phyloP scores from a whole-genome alignment of 2,329 filamentous ascomycete species.

The Fusarium falciforme region DNA sequence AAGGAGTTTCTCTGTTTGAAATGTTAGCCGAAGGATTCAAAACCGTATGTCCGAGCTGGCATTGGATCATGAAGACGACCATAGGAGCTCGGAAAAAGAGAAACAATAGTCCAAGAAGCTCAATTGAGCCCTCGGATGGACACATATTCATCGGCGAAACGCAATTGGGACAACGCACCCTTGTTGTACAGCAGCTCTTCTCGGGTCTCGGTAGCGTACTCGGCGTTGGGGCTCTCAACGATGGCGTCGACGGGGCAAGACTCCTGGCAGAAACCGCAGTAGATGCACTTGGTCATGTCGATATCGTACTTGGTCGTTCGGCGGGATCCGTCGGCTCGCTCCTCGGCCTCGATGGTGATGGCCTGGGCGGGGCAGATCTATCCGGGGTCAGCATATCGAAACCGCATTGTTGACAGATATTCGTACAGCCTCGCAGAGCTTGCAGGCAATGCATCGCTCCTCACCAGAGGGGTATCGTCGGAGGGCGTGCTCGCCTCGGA shows the following conservation, averaged over 20 bases:
- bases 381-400: slow-evolving; percentile 20
- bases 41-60: slow-evolving; percentile 14
- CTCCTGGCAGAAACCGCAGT: slow-evolving; percentile 99
- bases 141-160: background rate
- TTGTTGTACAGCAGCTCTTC: slow-evolving; percentile 99
- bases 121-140: background rate
- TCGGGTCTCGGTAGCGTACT: slow-evolving; percentile 75
- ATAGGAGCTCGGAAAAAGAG: background rate
- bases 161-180: slow-evolving; percentile 54
- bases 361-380: slow-evolving; percentile 95
- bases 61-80: background rate
- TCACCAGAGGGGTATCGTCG: slow-evolving; percentile 97
- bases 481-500: slow-evolving; percentile 97
- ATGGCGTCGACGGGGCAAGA: slow-evolving; percentile 97
- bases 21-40: slow-evolving; percentile 34
- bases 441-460: slow-evolving; percentile 99
- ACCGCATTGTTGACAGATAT: background rate
- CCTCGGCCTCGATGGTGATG: slow-evolving; percentile 99
- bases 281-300: slow-evolving; percentile 99
- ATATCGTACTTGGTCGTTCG: slow-evolving; percentile 98
- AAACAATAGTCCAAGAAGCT: background rate
- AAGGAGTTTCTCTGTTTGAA: slow-evolving; percentile 77
- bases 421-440: slow-evolving; percentile 90
- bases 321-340: slow-evolving; percentile 94
- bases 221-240: slow-evolving; percentile 72